These are phyloP conservation scores for Zea luxurians DNA, from an alignment of 176 grass and related monocot species.

Conservation along the genomic window DNA sequence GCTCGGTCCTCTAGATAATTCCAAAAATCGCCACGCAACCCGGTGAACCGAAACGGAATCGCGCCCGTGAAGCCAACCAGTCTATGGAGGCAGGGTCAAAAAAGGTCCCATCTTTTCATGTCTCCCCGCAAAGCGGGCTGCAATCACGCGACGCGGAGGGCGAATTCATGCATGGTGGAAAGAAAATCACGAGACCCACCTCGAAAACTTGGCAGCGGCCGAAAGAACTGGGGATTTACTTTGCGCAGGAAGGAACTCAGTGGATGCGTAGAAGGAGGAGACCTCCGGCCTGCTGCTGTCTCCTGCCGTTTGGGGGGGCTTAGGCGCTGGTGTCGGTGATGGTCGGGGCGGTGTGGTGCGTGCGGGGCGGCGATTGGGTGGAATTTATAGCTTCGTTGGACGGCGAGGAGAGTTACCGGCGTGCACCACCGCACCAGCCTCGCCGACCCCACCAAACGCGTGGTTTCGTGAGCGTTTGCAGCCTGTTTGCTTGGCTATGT, in stretches of 20 bases:
- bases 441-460: constrained; percentile 14
- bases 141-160: constrained; percentile 6
- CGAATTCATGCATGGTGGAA: no score
- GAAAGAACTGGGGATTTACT: background rate
- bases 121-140: background rate
- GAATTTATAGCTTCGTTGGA: constrained; percentile 23
- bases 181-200: constrained; percentile 32
- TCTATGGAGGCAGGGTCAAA: background rate
- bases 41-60: background rate
- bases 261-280: background rate
- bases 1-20: background rate
- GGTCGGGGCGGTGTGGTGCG: background rate
- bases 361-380: background rate
- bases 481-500: no score
- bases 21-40: background rate
- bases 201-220: background rate
- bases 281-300: background rate
- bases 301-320: constrained; percentile 9
- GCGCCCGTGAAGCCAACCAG: background rate
- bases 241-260: background rate
- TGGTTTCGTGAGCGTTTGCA: background rate
- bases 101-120: background rate
- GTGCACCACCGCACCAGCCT: constrained; percentile 5
- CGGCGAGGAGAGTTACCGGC: background rate
- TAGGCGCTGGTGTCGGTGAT: background rate